These are phyloP conservation scores for Solanum peruvianum DNA, from an alignment of 257 asterid species.

Conservation along the genomic window DNA sequence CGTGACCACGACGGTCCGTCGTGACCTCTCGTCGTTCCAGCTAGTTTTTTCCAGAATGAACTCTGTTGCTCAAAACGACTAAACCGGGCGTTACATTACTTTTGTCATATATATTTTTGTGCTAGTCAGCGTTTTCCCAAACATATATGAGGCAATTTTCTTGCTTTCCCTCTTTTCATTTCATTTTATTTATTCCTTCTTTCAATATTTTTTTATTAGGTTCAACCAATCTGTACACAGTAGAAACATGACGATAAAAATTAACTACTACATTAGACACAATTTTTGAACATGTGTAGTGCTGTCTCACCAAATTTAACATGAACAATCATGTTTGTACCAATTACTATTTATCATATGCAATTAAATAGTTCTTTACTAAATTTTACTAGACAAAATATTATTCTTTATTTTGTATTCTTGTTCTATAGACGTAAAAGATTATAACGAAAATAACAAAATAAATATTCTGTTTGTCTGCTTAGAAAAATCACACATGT, in stretches of 20 bases:
- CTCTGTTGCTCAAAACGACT: too few relatives aligned
- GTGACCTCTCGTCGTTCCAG: too few relatives aligned
- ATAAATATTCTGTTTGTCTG: constrained; percentile 1
- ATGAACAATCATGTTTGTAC: background rate
- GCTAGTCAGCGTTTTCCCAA: too few relatives aligned
- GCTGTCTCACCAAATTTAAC: background rate
- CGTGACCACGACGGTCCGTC: too few relatives aligned
- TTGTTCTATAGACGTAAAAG: background rate
- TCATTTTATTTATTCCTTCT: background rate
- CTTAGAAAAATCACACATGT: background rate
- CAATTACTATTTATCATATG: background rate
- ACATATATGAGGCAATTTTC: background rate
- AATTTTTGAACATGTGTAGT: background rate
- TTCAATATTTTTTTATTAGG: background rate
- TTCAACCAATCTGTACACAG: background rate
- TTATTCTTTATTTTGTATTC: background rate
- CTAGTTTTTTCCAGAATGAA: too few relatives aligned
- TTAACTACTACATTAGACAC: background rate
- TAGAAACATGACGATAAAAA: background rate
- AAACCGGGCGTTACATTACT: too few relatives aligned
- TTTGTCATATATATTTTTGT: too few relatives aligned
- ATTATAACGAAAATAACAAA: background rate
- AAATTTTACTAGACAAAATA: background rate
- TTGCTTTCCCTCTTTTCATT: background rate
- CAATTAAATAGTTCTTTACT: background rate